These are phyloP conservation scores for Pachyrhizus erosus DNA, from an alignment of 306 rosid species.

Conservation along the genomic window DNA sequence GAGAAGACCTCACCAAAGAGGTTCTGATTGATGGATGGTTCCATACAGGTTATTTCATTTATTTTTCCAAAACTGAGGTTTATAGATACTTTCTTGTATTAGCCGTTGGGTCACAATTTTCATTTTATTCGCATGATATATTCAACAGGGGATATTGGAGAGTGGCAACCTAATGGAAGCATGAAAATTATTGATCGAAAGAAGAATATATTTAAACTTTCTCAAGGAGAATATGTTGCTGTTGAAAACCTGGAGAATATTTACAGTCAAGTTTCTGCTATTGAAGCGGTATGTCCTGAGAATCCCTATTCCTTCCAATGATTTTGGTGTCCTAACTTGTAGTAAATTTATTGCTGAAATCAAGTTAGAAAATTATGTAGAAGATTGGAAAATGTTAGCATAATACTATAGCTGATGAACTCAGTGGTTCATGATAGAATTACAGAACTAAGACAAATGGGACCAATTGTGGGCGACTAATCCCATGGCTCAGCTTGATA, in stretches of 20 bases:
- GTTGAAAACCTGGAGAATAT: slow-evolving; percentile 96
- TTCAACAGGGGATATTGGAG: slow-evolving; percentile 91
- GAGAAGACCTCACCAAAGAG: slow-evolving; percentile 93
- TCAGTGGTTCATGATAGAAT: slow-evolving; percentile 3
- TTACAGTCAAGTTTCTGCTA: slow-evolving; percentile 66
- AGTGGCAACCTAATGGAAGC: slow-evolving; percentile 97
- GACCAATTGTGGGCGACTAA: slow-evolving; percentile 19
- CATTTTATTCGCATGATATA: slow-evolving; percentile 36
- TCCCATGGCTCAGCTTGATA: neutral
- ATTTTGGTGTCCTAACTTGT: slow-evolving; percentile 25
- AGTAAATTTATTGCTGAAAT: slow-evolving; percentile 11
- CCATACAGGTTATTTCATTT: slow-evolving; percentile 77
- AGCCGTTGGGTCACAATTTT: neutral
- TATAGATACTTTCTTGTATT: slow-evolving; percentile 18
- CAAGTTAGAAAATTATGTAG: slow-evolving; percentile 18
- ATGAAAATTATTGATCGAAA: slow-evolving; percentile 94
- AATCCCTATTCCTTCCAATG: slow-evolving; percentile 18
- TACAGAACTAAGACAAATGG: neutral
- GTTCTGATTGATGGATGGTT: slow-evolving; percentile 90
- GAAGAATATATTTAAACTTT: slow-evolving; percentile 98
- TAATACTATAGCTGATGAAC: neutral
- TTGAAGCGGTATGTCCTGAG: slow-evolving; percentile 73
- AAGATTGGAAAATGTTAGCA: slow-evolving; percentile 5
- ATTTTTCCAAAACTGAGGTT: slow-evolving; percentile 36
- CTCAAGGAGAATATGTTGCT: slow-evolving; percentile 99